These are phyloP conservation scores for Tinospora cordifolia DNA, from an alignment of 164 flowering plant genomes.

Conservation along the genomic window DNA sequence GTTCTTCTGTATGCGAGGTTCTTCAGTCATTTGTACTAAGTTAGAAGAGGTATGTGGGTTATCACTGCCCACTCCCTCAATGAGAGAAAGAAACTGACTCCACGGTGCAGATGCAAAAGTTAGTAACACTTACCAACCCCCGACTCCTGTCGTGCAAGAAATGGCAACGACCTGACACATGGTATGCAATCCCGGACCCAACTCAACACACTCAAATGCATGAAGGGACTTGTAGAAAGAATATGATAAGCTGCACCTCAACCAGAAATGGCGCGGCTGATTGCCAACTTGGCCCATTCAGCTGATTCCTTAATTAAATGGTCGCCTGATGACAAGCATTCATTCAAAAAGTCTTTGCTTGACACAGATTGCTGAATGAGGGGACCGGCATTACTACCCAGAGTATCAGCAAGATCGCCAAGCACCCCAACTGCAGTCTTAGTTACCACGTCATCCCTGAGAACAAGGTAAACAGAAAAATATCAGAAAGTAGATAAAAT, in stretches of 20 bases:
- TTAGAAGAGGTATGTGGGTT: constrained; percentile 21
- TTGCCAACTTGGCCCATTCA: constrained; percentile 68
- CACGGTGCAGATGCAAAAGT: constrained; percentile 37
- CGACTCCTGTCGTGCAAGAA: constrained; percentile 30
- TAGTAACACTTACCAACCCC: constrained; percentile 28
- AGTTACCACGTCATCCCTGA: constrained; percentile 70
- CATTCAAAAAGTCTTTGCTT: constrained; percentile 62
- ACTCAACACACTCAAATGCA: constrained; percentile 57
- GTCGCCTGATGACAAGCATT: constrained; percentile 70
- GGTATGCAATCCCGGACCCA: constrained; percentile 38
- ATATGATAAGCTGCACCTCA: constrained; percentile 22
- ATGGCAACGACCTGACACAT: constrained; percentile 45
- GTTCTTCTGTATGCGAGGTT: background rate
- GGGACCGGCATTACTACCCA: constrained; percentile 58
- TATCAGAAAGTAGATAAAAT: too few species aligned
- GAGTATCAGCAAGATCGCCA: constrained; percentile 75
- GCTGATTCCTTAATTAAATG: constrained; percentile 73
- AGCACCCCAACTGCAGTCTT: constrained; percentile 76
- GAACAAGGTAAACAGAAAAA: too few species aligned
- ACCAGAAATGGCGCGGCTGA: constrained; percentile 57
- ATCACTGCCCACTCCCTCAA: constrained; percentile 28
- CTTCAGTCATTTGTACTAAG: constrained; percentile 18
- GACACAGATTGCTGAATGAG: constrained; percentile 60
- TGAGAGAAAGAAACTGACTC: constrained; percentile 20
- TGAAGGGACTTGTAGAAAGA: constrained; percentile 48